Conservation (phyloP, 1,284 basidiomycete genomes). For the Cutaneotrichosporon sp. region DNA sequence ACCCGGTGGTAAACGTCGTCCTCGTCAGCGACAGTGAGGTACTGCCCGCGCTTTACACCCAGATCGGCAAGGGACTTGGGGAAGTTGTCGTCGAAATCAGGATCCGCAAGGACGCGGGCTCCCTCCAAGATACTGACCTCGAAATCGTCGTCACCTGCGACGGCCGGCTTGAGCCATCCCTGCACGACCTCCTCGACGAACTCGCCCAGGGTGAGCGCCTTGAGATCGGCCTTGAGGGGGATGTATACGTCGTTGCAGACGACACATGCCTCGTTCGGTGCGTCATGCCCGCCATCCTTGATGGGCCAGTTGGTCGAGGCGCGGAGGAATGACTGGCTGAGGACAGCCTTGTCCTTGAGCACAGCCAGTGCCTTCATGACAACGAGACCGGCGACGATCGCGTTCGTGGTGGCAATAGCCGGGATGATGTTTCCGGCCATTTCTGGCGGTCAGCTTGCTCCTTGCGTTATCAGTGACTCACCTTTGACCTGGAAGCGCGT, state of each 20-base stretch:
- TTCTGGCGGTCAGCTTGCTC: slow-evolving; percentile 56
- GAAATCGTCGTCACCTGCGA: slow-evolving; percentile 65
- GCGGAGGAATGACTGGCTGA: slow-evolving; percentile 22
- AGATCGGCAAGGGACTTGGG: slow-evolving; percentile 41
- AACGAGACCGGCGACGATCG: slow-evolving; percentile 89
- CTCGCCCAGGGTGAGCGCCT: slow-evolving; percentile 63
- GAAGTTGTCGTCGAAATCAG: slow-evolving; percentile 46
- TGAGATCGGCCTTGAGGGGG: slow-evolving; percentile 64
- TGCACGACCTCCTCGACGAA: slow-evolving; percentile 60
- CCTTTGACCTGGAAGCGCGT: slow-evolving; percentile 97
- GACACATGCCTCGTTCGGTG: slow-evolving; percentile 70
- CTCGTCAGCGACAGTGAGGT: slow-evolving; percentile 66
- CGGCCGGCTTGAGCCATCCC: slow-evolving; percentile 28
- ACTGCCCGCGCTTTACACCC: slow-evolving; percentile 54
- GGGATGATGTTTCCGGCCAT: slow-evolving; percentile 99
- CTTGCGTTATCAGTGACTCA: slow-evolving; percentile 34
- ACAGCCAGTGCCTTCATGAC: slow-evolving; percentile 87
- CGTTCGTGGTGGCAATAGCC: slow-evolving; percentile 98
- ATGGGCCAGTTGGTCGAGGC: slow-evolving; percentile 32
- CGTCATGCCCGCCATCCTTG: slow-evolving; percentile 66
- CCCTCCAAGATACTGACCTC: slow-evolving; percentile 71
- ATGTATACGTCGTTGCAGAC: slow-evolving; percentile 83
- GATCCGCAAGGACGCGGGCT: slow-evolving; percentile 52
- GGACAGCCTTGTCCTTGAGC: slow-evolving; percentile 54
- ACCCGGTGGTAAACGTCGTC: slow-evolving; percentile 72